Evolutionary conservation across 164 flowering plant species (phyloP), one percentile per base, ranked within the genome.

Genomic region (Saururus chinensis): DNA sequence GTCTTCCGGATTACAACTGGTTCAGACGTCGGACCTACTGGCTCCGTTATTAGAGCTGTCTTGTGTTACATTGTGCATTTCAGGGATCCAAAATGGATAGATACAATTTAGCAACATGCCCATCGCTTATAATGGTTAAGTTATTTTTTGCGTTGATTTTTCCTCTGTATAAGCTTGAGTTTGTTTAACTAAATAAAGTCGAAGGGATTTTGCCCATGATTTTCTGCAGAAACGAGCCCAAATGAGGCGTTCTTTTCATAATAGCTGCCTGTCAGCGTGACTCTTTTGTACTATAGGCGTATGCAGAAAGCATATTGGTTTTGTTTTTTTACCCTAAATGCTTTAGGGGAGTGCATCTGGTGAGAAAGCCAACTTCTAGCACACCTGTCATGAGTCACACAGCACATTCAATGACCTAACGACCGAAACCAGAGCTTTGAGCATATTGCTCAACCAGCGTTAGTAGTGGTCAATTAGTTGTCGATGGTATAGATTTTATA

Each of bases 11-110:
- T 75, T 92, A 89, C 92, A 92, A 92, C 83, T 86, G 95, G 98
- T 92, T 92, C 90, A 80, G 98, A 67, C 98, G 98, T 79, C 82
- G 96, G 68, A 88, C 98, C 56, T 89, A 86, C 93, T 77, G 68
- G 95, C 77, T 79, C 70, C 81, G 96, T 21, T 87, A 92, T 76
- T 92, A 89, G 84, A 45, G 14, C 11, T 30, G 37, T 1, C 14
- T 45, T 45, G 14, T 45, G 14, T 17, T 45, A 17, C 49, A 12
- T 45, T 45, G 49, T 45, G 37, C 49, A 4, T 45, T 45, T 45
- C 49, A 45, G 17, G 14, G 14, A 45, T 45, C 49, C 17, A 45
- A 45, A 8, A 8, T 13, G 13, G 49, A 45, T 45, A 1, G 49
- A 9, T 45, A 9, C 14, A 45, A 1, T 12, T 45, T 17, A 45